Evolutionary conservation across 2,329 filamentous ascomycete species (phyloP).

Genomic region (Thielaviopsis ethacetica): DNA sequence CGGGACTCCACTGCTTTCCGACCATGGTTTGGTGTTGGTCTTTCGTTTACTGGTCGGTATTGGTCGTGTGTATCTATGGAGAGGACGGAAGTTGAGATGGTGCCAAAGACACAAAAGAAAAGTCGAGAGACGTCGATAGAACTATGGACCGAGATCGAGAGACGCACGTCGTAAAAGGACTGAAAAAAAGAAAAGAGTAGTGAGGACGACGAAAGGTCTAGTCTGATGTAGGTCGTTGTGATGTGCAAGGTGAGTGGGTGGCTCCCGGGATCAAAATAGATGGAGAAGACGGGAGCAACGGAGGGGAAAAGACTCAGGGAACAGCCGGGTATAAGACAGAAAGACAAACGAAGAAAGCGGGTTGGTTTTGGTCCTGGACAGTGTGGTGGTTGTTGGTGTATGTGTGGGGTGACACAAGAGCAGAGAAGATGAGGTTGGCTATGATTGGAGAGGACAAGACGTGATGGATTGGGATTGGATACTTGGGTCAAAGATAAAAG

Average conservation of each 20-base stretch:
- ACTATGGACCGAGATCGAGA: not conserved
- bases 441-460: not conserved
- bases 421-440: not conserved
- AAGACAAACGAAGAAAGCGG: not conserved
- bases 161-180: not conserved
- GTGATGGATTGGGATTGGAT: not conserved
- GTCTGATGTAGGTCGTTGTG: not conserved
- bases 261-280: not conserved
- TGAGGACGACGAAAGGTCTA: not conserved
- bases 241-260: not conserved
- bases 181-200: not conserved
- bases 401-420: not conserved
- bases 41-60: too few species aligned
- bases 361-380: not conserved
- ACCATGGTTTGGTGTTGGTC: too few species aligned
- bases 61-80: too few species aligned
- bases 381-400: not conserved
- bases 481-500: not conserved
- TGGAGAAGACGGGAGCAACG: not conserved
- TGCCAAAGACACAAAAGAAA: too few species aligned
- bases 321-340: not conserved
- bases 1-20: conserved; percentile 31
- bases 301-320: not conserved
- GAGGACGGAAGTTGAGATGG: too few species aligned
- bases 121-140: too few species aligned